A percentile compares a stretch with the other conserved stretches of the same genome.
Evolutionary conservation across 2,329 filamentous ascomycete genomes (phyloP).

Genomic region (Apiospora aurea): DNA sequence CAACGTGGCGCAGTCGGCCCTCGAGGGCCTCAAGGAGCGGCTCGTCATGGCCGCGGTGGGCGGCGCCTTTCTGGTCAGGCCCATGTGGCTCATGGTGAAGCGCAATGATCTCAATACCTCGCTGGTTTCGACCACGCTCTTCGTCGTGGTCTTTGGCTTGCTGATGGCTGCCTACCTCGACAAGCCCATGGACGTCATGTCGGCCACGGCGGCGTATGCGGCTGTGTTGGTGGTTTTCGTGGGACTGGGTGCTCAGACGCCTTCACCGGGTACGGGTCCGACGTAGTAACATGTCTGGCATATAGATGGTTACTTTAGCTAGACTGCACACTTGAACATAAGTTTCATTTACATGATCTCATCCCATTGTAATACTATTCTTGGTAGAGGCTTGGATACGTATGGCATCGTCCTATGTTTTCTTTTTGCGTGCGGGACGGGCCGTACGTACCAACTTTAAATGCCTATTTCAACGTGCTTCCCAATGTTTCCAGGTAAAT

Average conservation of each 20-base stretch:
- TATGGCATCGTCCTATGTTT: neutral
- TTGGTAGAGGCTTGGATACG: too few relatives aligned
- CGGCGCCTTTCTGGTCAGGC: conserved; percentile 32
- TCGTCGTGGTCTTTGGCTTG: conserved; percentile 32
- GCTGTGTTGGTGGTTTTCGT: conserved; percentile 33
- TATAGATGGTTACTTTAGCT: too few relatives aligned
- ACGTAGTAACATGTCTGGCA: neutral
- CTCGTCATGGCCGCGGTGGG: conserved; percentile 26
- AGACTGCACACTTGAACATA: too few relatives aligned
- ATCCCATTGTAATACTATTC: too few relatives aligned
- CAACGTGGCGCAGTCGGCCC: conserved; percentile 20
- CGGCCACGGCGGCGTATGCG: conserved; percentile 32
- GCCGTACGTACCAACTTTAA: neutral
- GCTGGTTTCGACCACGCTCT: conserved; percentile 30
- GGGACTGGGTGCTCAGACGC: neutral
- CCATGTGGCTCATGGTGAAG: conserved; percentile 37
- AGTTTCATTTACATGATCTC: too few relatives aligned
- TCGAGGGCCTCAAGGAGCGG: conserved; percentile 23
- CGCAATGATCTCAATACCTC: conserved; percentile 24
- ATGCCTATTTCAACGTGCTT: neutral
- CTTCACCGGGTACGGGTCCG: neutral
- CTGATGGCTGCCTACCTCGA: conserved; percentile 30
- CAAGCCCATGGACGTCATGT: conserved; percentile 31
- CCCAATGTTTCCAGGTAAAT: neutral
- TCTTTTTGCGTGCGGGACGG: neutral